Evolutionary conservation across 2,329 filamentous ascomycete genomes (phyloP).

Genomic region (Talaromyces sp.): DNA sequence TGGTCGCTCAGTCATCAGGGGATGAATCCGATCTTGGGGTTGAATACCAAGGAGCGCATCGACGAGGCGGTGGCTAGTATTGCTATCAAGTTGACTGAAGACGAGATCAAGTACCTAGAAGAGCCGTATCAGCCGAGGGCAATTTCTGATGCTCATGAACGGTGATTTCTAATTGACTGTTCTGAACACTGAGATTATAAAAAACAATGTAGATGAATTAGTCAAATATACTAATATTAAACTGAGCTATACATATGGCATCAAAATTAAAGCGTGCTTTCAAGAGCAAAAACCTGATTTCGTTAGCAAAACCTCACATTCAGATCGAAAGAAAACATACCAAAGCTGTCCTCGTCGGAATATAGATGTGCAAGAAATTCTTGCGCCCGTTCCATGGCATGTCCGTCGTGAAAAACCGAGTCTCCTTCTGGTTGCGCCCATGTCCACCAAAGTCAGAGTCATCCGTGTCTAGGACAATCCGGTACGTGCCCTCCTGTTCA

Average conservation of each 20-base stretch:
- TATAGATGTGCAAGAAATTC: slow-evolving; percentile 91
- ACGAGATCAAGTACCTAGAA: slow-evolving; percentile 60
- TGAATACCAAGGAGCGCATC: slow-evolving; percentile 55
- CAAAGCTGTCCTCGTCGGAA: slow-evolving; percentile 76
- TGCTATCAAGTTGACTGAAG: slow-evolving; percentile 47
- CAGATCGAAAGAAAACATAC: slow-evolving; percentile 47
- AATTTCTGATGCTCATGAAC: neutral
- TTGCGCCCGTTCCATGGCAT: slow-evolving; percentile 83
- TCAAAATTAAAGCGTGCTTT: slow-evolving; percentile 8
- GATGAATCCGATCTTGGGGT: slow-evolving; percentile 57
- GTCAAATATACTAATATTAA: neutral
- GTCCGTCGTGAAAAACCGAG: slow-evolving; percentile 86
- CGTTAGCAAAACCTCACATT: neutral
- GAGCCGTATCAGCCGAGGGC: slow-evolving; percentile 56
- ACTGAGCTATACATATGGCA: neutral
- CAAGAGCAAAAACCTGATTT: slow-evolving; percentile 10
- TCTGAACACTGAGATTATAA: neutral
- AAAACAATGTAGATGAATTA: neutral
- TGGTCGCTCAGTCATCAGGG: slow-evolving; percentile 56
- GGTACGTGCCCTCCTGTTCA: slow-evolving; percentile 78
- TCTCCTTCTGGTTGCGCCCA: slow-evolving; percentile 70
- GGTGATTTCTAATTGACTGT: neutral
- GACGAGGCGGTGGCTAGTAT: slow-evolving; percentile 54
- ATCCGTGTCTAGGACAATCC: slow-evolving; percentile 80
- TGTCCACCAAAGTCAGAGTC: slow-evolving; percentile 72